phyloP scores from a whole-genome alignment of 2,329 filamentous ascomycete genomes.

The Ambrosiella beaveri region DNA sequence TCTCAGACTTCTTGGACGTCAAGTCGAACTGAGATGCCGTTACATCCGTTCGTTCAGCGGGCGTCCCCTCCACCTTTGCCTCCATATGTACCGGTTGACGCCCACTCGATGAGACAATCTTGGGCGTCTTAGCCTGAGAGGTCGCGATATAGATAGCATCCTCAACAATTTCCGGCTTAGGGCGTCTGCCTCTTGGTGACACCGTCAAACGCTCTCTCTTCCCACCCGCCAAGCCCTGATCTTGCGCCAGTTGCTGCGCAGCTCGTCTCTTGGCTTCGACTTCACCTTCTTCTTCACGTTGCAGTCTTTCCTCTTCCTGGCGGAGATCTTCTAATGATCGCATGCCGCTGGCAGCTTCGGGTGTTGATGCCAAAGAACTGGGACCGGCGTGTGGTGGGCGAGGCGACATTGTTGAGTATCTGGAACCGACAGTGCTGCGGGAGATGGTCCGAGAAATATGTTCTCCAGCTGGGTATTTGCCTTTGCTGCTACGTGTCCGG shows the following conservation, averaged over 20 bases:
- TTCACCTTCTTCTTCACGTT: slow-evolving; percentile 34
- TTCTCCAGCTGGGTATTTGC: slow-evolving; percentile 30
- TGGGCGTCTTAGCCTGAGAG: slow-evolving; percentile 3
- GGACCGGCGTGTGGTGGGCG: slow-evolving; percentile 10
- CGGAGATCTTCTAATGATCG: slow-evolving; percentile 31
- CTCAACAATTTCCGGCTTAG: slow-evolving; percentile 19
- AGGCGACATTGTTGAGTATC: slow-evolving; percentile 19
- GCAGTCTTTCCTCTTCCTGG: slow-evolving; percentile 34
- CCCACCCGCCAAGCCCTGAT: slow-evolving; percentile 27
- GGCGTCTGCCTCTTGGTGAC: not conserved
- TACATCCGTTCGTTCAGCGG: too few relatives aligned
- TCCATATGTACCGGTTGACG: not conserved
- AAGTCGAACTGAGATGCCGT: too few relatives aligned
- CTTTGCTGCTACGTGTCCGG: slow-evolving; percentile 43
- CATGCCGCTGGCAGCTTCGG: slow-evolving; percentile 20
- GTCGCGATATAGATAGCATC: slow-evolving; percentile 18
- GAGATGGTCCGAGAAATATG: slow-evolving; percentile 35
- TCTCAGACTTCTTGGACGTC: too few relatives aligned
- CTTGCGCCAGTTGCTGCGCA: slow-evolving; percentile 32
- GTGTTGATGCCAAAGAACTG: slow-evolving; percentile 5
- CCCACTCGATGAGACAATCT: not conserved
- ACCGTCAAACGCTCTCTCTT: not conserved
- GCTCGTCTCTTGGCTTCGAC: slow-evolving; percentile 35
- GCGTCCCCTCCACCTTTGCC: slow-evolving; percentile 3
- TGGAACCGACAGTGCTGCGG: slow-evolving; percentile 38